phyloP scores from a whole-genome alignment of 1,139 yeast genomes.

The Torulaspora globosa region DNA sequence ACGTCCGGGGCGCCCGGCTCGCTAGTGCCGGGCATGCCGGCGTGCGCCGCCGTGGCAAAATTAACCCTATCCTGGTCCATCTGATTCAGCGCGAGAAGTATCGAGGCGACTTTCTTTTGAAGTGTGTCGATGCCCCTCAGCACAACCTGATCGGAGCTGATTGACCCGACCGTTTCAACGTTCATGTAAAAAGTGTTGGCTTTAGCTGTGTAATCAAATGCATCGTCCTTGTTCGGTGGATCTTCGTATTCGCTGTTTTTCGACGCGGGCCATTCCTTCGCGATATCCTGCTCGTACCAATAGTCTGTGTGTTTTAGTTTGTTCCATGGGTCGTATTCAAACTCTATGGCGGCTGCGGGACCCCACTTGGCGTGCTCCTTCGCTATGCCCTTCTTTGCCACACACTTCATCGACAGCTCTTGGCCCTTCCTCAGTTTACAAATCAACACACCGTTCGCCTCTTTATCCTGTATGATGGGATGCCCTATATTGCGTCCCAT shows the following conservation, averaged over 20 bases:
- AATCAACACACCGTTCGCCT: conserved; percentile 75
- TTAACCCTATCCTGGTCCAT: conserved; percentile 48
- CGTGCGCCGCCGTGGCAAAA: conserved; percentile 40
- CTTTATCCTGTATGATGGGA: conserved; percentile 78
- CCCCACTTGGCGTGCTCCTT: conserved; percentile 99
- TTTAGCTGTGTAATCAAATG: conserved; percentile 78
- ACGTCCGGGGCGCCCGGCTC: conserved; percentile 37
- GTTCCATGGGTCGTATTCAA: conserved; percentile 99
- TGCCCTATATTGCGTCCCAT: conserved; percentile 56
- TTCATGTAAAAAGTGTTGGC: conserved; percentile 80
- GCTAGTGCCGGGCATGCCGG: conserved; percentile 27
- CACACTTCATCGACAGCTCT: conserved; percentile 81
- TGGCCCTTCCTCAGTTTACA: conserved; percentile 92
- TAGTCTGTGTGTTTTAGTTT: conserved; percentile 90
- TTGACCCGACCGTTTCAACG: conserved; percentile 87
- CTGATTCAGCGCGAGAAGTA: conserved; percentile 73
- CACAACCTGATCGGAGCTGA: conserved; percentile 86
- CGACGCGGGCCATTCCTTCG: conserved; percentile 88
- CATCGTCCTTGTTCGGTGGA: conserved; percentile 83
- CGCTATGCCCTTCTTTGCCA: conserved; percentile 96
- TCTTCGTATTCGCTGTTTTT: conserved; percentile 95
- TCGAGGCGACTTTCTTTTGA: conserved; percentile 86
- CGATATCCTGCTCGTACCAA: conserved; percentile 92
- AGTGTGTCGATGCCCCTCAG: conserved; percentile 75
- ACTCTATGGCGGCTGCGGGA: conserved; percentile 95